phyloP scores from a whole-genome alignment of 2,329 filamentous ascomycete species.

The Colletotrichum sp. region DNA sequence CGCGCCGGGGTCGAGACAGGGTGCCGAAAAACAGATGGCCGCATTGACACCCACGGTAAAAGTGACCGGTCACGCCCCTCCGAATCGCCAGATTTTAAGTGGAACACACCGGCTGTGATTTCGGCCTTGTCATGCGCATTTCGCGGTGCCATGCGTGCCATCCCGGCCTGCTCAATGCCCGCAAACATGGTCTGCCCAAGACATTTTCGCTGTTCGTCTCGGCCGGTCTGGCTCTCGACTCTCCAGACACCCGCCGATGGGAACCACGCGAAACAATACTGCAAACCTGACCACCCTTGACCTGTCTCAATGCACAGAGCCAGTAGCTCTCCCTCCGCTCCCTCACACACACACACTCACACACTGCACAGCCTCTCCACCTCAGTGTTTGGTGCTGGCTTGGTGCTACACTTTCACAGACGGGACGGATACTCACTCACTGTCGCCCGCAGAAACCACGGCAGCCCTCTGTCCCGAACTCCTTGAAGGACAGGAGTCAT shows the following conservation, averaged over 20 bases:
- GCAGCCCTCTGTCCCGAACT: background rate
- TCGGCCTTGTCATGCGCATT: slow-evolving; percentile 20
- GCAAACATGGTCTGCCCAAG: slow-evolving; percentile 14
- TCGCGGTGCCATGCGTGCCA: slow-evolving; percentile 15
- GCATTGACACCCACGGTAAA: slow-evolving; percentile 14
- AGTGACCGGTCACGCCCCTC: slow-evolving; percentile 15
- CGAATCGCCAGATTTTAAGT: slow-evolving; percentile 11
- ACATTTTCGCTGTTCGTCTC: background rate
- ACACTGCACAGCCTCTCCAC: background rate
- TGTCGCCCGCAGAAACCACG: background rate
- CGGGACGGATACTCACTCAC: background rate
- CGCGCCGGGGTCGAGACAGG: background rate
- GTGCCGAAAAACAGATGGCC: background rate
- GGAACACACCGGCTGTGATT: slow-evolving; percentile 10
- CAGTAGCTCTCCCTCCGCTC: background rate
- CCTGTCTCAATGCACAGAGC: background rate
- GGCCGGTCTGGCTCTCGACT: background rate
- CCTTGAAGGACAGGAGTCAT: background rate
- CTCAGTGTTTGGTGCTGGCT: background rate
- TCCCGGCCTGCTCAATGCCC: slow-evolving; percentile 19
- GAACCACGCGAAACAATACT: slow-evolving; percentile 7
- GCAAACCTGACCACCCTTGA: background rate
- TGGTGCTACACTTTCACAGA: background rate
- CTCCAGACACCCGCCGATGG: background rate
- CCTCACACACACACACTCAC: background rate